Conservation (phyloP, 2,329 filamentous ascomycete species). For the Keithomyces neogunnii region DNA sequence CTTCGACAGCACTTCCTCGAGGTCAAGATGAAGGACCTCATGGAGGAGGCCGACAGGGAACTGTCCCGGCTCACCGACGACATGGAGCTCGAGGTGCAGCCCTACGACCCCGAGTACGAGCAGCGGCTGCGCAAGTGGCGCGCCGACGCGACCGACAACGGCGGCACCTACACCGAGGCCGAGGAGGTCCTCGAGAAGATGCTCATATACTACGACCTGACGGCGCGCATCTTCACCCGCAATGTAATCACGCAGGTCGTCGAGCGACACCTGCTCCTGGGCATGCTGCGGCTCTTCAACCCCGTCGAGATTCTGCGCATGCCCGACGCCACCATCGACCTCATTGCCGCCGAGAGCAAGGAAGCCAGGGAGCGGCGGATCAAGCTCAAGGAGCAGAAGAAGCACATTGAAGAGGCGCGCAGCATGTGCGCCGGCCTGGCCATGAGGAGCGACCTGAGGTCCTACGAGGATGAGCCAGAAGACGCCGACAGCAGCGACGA, state of each 20-base stretch:
- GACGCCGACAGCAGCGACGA: slow-evolving; percentile 23
- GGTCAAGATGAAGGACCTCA: slow-evolving; percentile 36
- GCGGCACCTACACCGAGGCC: slow-evolving; percentile 38
- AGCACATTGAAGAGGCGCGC: slow-evolving; percentile 41
- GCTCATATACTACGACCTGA: slow-evolving; percentile 47
- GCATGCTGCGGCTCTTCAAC: slow-evolving; percentile 44
- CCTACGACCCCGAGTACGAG: slow-evolving; percentile 45
- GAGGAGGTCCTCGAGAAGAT: slow-evolving; percentile 47
- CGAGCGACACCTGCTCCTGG: slow-evolving; percentile 41
- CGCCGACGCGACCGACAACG: slow-evolving; percentile 30
- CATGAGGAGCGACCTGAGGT: slow-evolving; percentile 42
- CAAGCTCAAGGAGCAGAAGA: slow-evolving; percentile 38
- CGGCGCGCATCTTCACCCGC: slow-evolving; percentile 42
- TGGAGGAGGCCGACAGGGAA: slow-evolving; percentile 38
- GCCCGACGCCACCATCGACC: slow-evolving; percentile 35
- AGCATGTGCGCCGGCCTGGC: slow-evolving; percentile 40
- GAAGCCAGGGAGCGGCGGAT: slow-evolving; percentile 41
- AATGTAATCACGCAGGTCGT: slow-evolving; percentile 45
- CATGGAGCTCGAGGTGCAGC: slow-evolving; percentile 44
- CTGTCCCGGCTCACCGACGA: slow-evolving; percentile 38
- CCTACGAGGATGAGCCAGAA: slow-evolving; percentile 27
- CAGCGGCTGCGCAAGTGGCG: slow-evolving; percentile 41
- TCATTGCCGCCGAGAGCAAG: slow-evolving; percentile 44
- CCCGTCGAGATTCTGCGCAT: slow-evolving; percentile 42
- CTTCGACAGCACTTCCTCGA: slow-evolving; percentile 41